These are phyloP conservation scores for Cytospora schulzeri DNA, from an alignment of 2,329 filamentous ascomycete species.

Conservation along the genomic window DNA sequence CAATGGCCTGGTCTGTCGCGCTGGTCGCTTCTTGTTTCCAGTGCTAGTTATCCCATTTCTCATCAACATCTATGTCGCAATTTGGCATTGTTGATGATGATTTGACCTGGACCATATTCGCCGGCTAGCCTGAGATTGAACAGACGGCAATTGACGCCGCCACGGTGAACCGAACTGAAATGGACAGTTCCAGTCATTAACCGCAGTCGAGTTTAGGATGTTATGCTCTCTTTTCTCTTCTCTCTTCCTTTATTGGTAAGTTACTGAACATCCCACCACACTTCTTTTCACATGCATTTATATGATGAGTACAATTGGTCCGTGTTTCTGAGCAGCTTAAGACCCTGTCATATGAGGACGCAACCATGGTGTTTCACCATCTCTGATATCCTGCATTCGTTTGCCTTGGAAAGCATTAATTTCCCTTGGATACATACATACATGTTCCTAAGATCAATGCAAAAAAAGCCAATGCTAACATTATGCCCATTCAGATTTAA, in stretches of 20 bases:
- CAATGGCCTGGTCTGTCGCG: neutral
- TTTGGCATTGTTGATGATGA: neutral
- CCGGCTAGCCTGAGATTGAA: neutral
- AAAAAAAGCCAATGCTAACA: neutral
- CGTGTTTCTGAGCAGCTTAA: conserved; percentile 81
- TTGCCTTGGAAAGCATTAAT: conserved; percentile 1
- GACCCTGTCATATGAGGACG: conserved; percentile 64
- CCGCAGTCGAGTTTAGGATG: neutral
- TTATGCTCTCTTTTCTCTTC: neutral
- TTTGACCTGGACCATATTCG: neutral
- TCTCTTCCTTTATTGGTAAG: neutral
- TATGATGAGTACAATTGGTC: conserved; percentile 79
- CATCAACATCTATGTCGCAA: neutral
- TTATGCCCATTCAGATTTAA: neutral
- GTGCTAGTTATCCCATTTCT: neutral
- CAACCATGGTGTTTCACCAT: conserved; percentile 39
- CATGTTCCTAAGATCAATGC: neutral
- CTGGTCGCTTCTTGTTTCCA: neutral
- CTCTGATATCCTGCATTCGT: conserved; percentile 35
- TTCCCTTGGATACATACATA: neutral
- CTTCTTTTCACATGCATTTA: neutral
- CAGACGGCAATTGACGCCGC: too few species aligned
- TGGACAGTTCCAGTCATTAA: too few species aligned
- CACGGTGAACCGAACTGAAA: too few species aligned
- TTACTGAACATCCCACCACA: neutral